Percentiles rank a stretch among this genome's conserved stretches.
phyloP scores from a whole-genome alignment of 2,329 filamentous ascomycete species.

The Penicillium rolfsii region DNA sequence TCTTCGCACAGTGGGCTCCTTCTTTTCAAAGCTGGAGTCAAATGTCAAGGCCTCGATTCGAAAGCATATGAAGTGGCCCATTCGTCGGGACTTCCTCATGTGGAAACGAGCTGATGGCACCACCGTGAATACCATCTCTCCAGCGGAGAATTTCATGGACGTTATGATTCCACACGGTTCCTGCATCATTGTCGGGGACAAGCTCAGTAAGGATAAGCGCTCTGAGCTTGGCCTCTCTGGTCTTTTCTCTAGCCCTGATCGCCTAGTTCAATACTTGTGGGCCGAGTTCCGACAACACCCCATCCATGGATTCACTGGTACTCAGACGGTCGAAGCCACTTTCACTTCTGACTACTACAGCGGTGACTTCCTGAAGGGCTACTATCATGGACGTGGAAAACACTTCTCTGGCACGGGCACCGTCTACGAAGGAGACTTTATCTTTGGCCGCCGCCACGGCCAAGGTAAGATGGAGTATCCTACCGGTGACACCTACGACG shows the following conservation, averaged over 20 bases:
- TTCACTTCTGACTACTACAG: constrained; percentile 61
- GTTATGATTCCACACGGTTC: constrained; percentile 42
- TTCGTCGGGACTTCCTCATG: constrained; percentile 46
- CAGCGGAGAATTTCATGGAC: constrained; percentile 40
- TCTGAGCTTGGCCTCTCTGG: constrained; percentile 39
- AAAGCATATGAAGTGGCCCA: constrained; percentile 42
- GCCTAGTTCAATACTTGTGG: constrained; percentile 49
- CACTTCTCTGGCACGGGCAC: constrained; percentile 58
- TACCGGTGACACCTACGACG: constrained; percentile 54
- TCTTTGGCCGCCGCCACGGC: constrained; percentile 57
- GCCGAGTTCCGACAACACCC: constrained; percentile 52
- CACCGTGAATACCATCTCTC: constrained; percentile 39
- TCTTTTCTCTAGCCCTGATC: constrained; percentile 43
- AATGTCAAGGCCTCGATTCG: constrained; percentile 47
- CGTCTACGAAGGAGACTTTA: constrained; percentile 60
- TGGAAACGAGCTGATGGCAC: constrained; percentile 49
- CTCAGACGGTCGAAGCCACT: constrained; percentile 55
- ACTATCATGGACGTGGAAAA: constrained; percentile 59
- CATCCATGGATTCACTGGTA: constrained; percentile 48
- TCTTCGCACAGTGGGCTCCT: constrained; percentile 46
- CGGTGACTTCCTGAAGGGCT: constrained; percentile 55
- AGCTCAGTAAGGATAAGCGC: constrained; percentile 42
- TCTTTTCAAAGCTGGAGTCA: constrained; percentile 46
- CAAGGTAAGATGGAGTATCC: constrained; percentile 62
- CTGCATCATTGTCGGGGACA: constrained; percentile 49